phyloP scores from a whole-genome alignment of 129 eudicot genomes.

The Helichrysum umbraculigerum region DNA sequence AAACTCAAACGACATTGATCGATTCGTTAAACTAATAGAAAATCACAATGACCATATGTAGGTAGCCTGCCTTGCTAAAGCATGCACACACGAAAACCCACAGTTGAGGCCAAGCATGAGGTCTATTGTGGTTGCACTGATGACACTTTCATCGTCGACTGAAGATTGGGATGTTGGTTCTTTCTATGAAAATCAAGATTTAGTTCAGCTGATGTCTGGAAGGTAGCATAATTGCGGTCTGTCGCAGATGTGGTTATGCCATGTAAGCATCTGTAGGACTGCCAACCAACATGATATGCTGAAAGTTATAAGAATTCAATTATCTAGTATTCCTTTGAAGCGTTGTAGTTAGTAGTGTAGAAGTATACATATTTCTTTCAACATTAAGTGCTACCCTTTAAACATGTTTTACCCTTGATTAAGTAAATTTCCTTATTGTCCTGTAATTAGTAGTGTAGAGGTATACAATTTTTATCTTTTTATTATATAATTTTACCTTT shows the following conservation, averaged over 20 bases:
- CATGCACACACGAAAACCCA: conserved; percentile 79
- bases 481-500: too few species aligned
- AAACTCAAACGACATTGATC: not conserved
- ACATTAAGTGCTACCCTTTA: too few species aligned
- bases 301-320: not conserved
- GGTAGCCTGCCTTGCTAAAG: conserved; percentile 76
- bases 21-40: not conserved
- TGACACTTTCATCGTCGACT: conserved; percentile 57
- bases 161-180: conserved; percentile 65
- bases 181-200: conserved; percentile 55
- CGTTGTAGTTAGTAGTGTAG: conserved; percentile 8
- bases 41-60: conserved; percentile 19
- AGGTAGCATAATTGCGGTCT: conserved; percentile 33
- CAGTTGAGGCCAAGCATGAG: conserved; percentile 91
- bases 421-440: too few species aligned
- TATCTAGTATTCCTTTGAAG: conserved; percentile 18
- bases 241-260: not conserved
- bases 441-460: too few species aligned
- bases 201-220: conserved; percentile 62
- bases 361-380: not conserved
- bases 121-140: conserved; percentile 80
- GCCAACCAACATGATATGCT: conserved; percentile 10
- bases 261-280: conserved; percentile 15
- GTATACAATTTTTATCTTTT: too few species aligned
- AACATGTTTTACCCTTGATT: too few species aligned